phyloP scores from a whole-genome alignment of 345 rosid genomes.

The Pugionium cornutum region DNA sequence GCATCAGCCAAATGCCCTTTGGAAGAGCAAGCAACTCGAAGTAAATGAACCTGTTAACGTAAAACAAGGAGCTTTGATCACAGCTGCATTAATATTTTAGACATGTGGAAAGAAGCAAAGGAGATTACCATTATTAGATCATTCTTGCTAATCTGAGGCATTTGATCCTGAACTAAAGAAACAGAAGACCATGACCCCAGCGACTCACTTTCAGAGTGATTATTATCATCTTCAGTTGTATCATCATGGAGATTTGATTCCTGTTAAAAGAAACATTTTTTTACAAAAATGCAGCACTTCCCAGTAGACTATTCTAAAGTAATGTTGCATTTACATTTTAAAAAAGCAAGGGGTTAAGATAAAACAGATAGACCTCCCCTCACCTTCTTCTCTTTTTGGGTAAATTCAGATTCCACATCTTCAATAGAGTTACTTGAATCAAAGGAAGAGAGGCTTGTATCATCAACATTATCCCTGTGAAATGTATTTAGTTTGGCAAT shows the following conservation, averaged over 20 bases:
- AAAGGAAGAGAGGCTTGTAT: constrained; percentile 49
- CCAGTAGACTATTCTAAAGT: background rate
- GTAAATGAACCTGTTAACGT: constrained; percentile 68
- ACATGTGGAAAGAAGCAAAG: constrained; percentile 20
- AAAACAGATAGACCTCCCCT: constrained; percentile 28
- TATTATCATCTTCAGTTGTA: constrained; percentile 43
- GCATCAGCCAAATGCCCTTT: constrained; percentile 67
- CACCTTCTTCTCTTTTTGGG: constrained; percentile 53
- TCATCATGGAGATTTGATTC: constrained; percentile 29
- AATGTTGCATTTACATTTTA: background rate
- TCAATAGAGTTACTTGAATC: constrained; percentile 51
- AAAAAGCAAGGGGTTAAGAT: constrained; percentile 4
- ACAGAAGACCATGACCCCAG: constrained; percentile 51
- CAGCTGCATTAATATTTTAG: background rate
- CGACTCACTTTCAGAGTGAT: constrained; percentile 46
- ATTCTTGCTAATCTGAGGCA: constrained; percentile 54
- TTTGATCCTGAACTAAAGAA: constrained; percentile 49
- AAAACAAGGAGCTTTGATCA: constrained; percentile 14
- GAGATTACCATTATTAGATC: constrained; percentile 71
- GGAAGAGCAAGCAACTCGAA: constrained; percentile 80
- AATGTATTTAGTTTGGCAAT: constrained; percentile 50
- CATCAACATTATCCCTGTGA: constrained; percentile 60
- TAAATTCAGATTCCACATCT: constrained; percentile 42
- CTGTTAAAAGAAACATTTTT: constrained; percentile 15
- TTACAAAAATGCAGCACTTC: constrained; percentile 1